Percentiles rank a stretch among this genome's conserved stretches.
These are phyloP conservation scores for Vitellaria paradoxa DNA, from an alignment of 179 eudicot species.

Conservation along the genomic window DNA sequence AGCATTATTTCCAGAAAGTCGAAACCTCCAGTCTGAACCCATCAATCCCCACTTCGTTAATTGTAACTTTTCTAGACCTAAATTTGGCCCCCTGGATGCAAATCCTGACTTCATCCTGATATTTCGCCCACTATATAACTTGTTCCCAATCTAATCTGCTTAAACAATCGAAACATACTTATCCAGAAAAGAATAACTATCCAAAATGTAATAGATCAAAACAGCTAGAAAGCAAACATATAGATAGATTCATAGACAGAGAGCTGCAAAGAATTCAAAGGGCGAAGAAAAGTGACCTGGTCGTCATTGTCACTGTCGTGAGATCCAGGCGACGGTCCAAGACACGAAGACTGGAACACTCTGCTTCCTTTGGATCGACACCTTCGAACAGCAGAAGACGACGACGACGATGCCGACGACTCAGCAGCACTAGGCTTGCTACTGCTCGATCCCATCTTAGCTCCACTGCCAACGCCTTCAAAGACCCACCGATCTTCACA, in stretches of 20 bases:
- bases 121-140: no score
- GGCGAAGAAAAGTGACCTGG: slow-evolving; percentile 33
- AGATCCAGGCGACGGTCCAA: slow-evolving; percentile 48
- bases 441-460: slow-evolving; percentile 61
- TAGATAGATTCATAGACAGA: no score
- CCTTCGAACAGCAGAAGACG: slow-evolving; percentile 32
- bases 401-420: slow-evolving; percentile 26
- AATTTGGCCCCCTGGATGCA: no score
- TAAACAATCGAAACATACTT: background rate
- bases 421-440: slow-evolving; percentile 52
- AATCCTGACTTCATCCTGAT: no score
- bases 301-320: slow-evolving; percentile 46
- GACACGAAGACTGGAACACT: slow-evolving; percentile 58
- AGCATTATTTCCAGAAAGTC: no score
- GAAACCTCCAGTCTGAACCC: no score
- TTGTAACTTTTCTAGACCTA: no score
- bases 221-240: no score
- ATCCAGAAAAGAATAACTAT: background rate
- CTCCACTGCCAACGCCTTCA: background rate
- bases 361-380: slow-evolving; percentile 35
- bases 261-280: background rate
- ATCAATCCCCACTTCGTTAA: no score
- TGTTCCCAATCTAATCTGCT: background rate
- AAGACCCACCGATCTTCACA: background rate
- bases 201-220: background rate